phyloP scores from a whole-genome alignment of 2,329 filamentous ascomycete species.

The Claviceps purpurea region DNA sequence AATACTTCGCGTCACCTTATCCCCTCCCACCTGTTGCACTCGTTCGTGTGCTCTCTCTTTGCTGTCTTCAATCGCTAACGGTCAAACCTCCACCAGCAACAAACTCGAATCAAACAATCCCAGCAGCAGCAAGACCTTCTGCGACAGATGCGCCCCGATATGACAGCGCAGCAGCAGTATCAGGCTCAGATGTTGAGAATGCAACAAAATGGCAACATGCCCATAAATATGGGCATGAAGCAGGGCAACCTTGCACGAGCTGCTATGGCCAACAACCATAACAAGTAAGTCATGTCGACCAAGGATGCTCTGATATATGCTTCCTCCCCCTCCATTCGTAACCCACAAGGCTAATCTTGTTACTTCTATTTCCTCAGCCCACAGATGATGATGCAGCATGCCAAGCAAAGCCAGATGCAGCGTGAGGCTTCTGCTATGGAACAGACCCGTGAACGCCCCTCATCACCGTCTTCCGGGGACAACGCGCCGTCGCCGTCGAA shows the following conservation, averaged over 20 bases:
- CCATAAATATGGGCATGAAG: conserved; percentile 45
- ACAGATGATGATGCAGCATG: conserved; percentile 59
- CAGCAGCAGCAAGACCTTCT: conserved; percentile 66
- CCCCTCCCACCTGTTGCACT: no score
- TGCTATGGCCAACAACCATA: conserved; percentile 67
- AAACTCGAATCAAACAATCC: conserved; percentile 55
- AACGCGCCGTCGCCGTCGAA: conserved; percentile 90
- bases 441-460: conserved; percentile 64
- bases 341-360: not conserved
- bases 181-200: conserved; percentile 56
- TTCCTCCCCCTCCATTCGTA: not conserved
- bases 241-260: conserved; percentile 53
- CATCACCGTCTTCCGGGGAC: conserved; percentile 70
- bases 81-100: conserved; percentile 31
- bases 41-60: not conserved
- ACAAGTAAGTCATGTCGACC: conserved; percentile 40
- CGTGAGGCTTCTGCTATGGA: conserved; percentile 80
- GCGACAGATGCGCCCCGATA: conserved; percentile 53
- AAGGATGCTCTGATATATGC: not conserved
- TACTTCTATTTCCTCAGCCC: conserved; percentile 30
- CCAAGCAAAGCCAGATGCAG: conserved; percentile 73
- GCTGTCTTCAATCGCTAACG: conserved; percentile 1
- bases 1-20: not conserved
- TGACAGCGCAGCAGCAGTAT: conserved; percentile 41
- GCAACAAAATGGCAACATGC: conserved; percentile 43